A percentile compares a stretch with the other conserved stretches of the same genome.
Evolutionary conservation across 2,329 filamentous ascomycete genomes (phyloP).

Genomic region (Cladosporium sphaerospermum): DNA sequence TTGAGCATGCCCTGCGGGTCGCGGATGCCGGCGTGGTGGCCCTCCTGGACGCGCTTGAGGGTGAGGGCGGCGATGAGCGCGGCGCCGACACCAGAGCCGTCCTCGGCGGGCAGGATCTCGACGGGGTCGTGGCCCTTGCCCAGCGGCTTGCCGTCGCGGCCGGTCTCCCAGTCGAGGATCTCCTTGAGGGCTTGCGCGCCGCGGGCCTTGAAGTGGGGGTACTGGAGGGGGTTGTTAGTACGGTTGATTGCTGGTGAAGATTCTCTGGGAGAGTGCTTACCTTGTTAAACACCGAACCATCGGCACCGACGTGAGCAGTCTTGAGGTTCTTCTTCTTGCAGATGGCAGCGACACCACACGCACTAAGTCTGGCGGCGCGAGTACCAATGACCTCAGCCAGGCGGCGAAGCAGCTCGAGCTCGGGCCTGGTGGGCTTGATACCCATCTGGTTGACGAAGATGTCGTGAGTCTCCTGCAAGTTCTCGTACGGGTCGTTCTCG

Average conservation of each 20-base stretch:
- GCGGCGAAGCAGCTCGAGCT: slow-evolving; percentile 83
- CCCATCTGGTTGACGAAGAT: slow-evolving; percentile 71
- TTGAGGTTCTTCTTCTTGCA: slow-evolving; percentile 91
- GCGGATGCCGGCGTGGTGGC: slow-evolving; percentile 53
- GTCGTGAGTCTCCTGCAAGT: slow-evolving; percentile 81
- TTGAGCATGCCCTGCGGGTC: slow-evolving; percentile 42
- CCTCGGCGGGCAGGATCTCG: slow-evolving; percentile 82
- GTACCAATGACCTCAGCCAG: slow-evolving; percentile 92
- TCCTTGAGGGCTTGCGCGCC: slow-evolving; percentile 85
- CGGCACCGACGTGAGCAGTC: slow-evolving; percentile 87
- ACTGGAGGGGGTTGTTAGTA: slow-evolving; percentile 35
- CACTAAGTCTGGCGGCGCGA: slow-evolving; percentile 83
- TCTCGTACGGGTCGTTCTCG: slow-evolving; percentile 93
- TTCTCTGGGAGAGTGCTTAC: not conserved
- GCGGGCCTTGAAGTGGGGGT: slow-evolving; percentile 93
- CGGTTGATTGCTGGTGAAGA: not conserved
- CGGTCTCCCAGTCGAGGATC: slow-evolving; percentile 87
- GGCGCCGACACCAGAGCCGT: slow-evolving; percentile 94
- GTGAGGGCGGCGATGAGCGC: slow-evolving; percentile 80
- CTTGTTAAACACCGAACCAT: slow-evolving; percentile 97
- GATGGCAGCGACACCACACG: slow-evolving; percentile 92
- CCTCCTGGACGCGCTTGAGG: slow-evolving; percentile 55
- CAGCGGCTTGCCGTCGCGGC: slow-evolving; percentile 55
- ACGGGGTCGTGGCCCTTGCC: slow-evolving; percentile 67
- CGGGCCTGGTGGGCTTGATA: slow-evolving; percentile 64